Conservation (phyloP, 306 rosid genomes). For the Vigna nakashimae region DNA sequence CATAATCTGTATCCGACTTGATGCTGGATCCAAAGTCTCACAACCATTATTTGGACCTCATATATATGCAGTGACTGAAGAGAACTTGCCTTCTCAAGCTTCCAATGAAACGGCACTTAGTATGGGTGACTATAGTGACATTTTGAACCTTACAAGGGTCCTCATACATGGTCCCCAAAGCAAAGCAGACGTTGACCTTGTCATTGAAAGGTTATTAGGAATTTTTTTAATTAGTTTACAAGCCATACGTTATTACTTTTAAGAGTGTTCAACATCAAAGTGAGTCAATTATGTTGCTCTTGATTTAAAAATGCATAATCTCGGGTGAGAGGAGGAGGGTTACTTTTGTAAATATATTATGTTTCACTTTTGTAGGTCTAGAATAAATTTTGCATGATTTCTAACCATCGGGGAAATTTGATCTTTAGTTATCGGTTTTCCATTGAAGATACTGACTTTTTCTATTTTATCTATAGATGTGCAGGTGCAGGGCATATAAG, state of each 20-base stretch:
- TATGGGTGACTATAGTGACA: slow-evolving; percentile 87
- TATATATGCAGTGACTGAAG: slow-evolving; percentile 41
- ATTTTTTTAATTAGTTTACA: neutral
- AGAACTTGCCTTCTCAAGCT: slow-evolving; percentile 53
- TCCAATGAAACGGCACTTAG: slow-evolving; percentile 68
- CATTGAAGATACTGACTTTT: slow-evolving; percentile 41
- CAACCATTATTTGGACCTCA: slow-evolving; percentile 48
- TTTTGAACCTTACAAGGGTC: slow-evolving; percentile 85
- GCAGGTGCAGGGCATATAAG: slow-evolving; percentile 79
- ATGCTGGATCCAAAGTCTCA: slow-evolving; percentile 59
- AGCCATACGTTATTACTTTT: slow-evolving; percentile 8
- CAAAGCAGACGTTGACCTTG: slow-evolving; percentile 78
- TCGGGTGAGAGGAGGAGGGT: neutral
- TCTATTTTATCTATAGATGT: slow-evolving; percentile 62
- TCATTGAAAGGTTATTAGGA: slow-evolving; percentile 70
- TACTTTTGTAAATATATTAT: slow-evolving; percentile 3
- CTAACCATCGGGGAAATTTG: neutral
- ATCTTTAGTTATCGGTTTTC: neutral
- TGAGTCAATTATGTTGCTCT: neutral
- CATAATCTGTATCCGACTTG: slow-evolving; percentile 65
- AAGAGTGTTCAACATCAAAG: slow-evolving; percentile 13
- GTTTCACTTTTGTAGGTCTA: slow-evolving; percentile 2
- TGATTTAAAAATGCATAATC: neutral
- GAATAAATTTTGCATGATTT: slow-evolving; percentile 29
- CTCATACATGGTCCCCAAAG: slow-evolving; percentile 81